Evolutionary conservation across 2,329 filamentous ascomycete species (phyloP), one percentile per base, ranked within the genome.

Genomic region (Magnaporthiopsis rhizophila): DNA sequence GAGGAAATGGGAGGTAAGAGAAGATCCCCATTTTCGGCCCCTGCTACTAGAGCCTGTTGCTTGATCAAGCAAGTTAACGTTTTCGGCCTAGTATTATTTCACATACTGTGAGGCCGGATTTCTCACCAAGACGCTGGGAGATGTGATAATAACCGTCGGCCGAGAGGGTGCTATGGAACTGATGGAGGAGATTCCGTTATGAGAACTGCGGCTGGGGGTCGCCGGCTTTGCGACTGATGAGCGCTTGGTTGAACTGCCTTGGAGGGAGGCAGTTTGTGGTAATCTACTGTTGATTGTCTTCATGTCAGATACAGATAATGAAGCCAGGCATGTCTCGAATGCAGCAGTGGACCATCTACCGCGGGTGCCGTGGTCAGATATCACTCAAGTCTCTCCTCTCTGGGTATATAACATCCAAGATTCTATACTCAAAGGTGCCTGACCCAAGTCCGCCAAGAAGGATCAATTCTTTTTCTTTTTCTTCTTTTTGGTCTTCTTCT

Each of bases 101-200:
- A 80, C 83, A 28, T 91, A 91, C 72, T 91, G 88, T 67, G 89
- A 91, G 73, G 88, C 88, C 56, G 89, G 88, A 0, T 91, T 92
- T 70, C 77, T 83, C 65, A 89, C 86, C 7, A 90, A 90, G 75
- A 89, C 87, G 2, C 73, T 92, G 26, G 88, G 88, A 2, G 89
- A 91, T 74, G 86, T 86, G 1, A 89, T 91, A 62, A 85, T 92
- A 67, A 90, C 87, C 0, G 85, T 90, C 13, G 86, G 83, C 2
- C 79, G 86, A 58, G 87, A 89, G 71, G 85, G 86, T 2, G 81
- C 85, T 3, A 73, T 85, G 70, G 85, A 89, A 74, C 80, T 90
- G 78, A 87, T 90, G 83, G 87, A 90, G 71, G 84, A 83, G 62
- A 85, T 91, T 71, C 88, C 88, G 1, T 71, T 89, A 61, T 90